phyloP scores from a whole-genome alignment of 2,329 filamentous ascomycete species.

The Diatrype stigma region DNA sequence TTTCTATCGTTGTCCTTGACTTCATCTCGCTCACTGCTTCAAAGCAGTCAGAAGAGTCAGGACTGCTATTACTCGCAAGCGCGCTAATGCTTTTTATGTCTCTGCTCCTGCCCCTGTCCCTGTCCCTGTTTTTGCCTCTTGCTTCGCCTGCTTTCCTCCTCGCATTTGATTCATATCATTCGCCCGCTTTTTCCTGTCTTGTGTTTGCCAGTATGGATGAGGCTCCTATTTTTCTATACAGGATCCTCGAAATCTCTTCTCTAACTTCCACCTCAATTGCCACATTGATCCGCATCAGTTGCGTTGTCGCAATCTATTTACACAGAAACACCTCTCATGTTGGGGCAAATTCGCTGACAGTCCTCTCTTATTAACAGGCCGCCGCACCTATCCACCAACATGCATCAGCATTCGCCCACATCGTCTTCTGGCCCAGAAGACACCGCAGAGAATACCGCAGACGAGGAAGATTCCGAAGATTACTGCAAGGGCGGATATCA shows the following conservation, averaged over 20 bases:
- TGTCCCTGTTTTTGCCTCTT: neutral
- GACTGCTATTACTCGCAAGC: neutral
- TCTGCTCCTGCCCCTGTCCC: too few relatives aligned
- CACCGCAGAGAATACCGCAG: slow-evolving; percentile 83
- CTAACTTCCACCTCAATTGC: neutral
- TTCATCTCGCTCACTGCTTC: neutral
- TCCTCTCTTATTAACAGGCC: slow-evolving; percentile 38
- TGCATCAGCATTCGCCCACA: slow-evolving; percentile 67
- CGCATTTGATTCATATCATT: neutral
- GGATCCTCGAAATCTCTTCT: too few relatives aligned
- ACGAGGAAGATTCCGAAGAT: slow-evolving; percentile 98
- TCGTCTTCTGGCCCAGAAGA: slow-evolving; percentile 78
- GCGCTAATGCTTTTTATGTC: neutral
- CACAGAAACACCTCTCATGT: neutral
- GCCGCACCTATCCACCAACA: slow-evolving; percentile 51
- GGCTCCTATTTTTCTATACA: too few relatives aligned
- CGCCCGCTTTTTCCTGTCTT: neutral
- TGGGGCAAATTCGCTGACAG: slow-evolving; percentile 23
- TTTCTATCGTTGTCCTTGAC: too few relatives aligned
- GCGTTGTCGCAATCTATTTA: slow-evolving; percentile 5
- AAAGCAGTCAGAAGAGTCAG: neutral
- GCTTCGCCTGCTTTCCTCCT: neutral
- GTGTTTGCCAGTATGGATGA: neutral
- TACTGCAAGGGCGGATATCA: slow-evolving; percentile 99
- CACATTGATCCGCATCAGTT: neutral